Base-by-base conservation (phyloP, 371 early-diverging fungal species). In the Lichtheimia ramosa region DNA sequence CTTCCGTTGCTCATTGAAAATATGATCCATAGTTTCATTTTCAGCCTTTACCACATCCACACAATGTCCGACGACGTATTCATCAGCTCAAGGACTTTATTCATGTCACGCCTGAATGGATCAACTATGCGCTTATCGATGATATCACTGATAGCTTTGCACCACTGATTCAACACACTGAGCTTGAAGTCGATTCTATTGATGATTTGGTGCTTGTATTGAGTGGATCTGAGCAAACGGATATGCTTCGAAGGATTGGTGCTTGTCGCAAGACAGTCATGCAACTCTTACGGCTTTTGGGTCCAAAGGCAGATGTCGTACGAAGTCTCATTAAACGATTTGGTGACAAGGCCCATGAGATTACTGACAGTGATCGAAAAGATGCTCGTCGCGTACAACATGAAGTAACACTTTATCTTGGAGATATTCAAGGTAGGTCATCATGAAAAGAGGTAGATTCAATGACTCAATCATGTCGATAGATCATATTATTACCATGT, bases 401-500 rank as follows among this genome's bases (percentile, higher is more conserved):
- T 81, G 65, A 79, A 62, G 68, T 81, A 63, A 60, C 69, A 0
- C 68, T 88, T 2, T 97, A 96, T 69, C 73, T 97, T 40, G 93
- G 93, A 8, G 98, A 97, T 70, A 95, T 97, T 59, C 92, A 95
- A 74, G 83, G 83, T 82, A 77, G 49, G n/a, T 46, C 7, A 21
- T 46, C n/a, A n/a, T n/a, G n/a, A n/a, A n/a, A n/a, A n/a, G n/a
- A n/a, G n/a, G n/a, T n/a, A n/a, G n/a, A n/a, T n/a, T n/a, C 1
- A 18, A n/a, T 18, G n/a, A 59, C 14, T 34, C 10, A 34, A 4
- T 34, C 10, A 20, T 18, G 52, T 56, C 3, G 40, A 2, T 75
- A 85, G 97, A 97, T 68, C 98, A 98, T 69, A 89, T 97, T 8
- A 77, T 96, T 46, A 96, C 97, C 16, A 96, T 97, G 96, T 71